Evolutionary conservation across 148 eudicot species (phyloP), one percentile per base, ranked within the genome.

Genomic region (Cornus suecica): DNA sequence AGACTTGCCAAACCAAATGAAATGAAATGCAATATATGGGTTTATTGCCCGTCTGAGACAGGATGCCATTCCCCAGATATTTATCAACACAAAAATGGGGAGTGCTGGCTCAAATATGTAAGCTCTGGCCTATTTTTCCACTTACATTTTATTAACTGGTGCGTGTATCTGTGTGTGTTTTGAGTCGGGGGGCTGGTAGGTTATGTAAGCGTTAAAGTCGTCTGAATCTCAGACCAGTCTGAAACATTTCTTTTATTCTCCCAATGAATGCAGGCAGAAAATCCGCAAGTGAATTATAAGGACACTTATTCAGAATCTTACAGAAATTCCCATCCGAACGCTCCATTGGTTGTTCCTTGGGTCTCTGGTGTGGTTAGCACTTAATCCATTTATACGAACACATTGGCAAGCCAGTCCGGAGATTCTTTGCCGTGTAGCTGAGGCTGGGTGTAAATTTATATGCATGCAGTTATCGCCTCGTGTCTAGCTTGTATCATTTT

Each of bases 51-150:
- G 32, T 88, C 86, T 7, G 99, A 94, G 80, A 67, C 79, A 10
- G 99, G 97, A n/a, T 94, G 99, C 83, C 82, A 82, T 79, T 94
- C 99, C 69, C 99, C 99, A 0, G 99, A 94, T 73, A 90, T 90
- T 54, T 94, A 94, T 73, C 77, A 90, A 80, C 97, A 94, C 80
- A 92, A 88, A 79, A 82, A 84, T 80, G 86, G 80, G 74, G 99
- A 94, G 76, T 94, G 99, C 88, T 94, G 98, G 98, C 89, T 94
- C 27, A 94, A 94, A 90, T 90, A 89, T 76, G 98, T 92, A 86
- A 89, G 98, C 74, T 73, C 8, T 41, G 20, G 8, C 27, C 30
- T 37, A 10, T 68, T 9, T 41, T 41, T 41, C 4, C 4, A 41
- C 5, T 41, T 41, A 16, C 54, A 48, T 11, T 48, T 48, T 18